Evolutionary conservation across 768 basidiomycete genomes (phyloP).

Genomic region (Tulasnella sp.): DNA sequence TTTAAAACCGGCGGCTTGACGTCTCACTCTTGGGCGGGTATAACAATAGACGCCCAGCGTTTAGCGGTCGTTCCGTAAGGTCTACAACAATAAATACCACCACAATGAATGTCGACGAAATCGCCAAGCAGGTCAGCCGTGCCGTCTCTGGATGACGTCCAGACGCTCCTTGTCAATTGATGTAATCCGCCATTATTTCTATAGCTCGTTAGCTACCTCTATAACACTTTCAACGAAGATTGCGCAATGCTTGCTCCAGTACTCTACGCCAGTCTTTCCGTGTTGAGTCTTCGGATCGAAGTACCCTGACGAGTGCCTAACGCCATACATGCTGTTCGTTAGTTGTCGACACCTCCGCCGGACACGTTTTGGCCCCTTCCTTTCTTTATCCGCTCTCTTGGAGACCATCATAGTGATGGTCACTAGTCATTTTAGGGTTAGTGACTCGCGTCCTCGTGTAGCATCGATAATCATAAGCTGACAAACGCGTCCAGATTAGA

Average conservation of each 20-base stretch:
- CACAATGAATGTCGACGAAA: slow-evolving; percentile 31
- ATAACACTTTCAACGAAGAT: slow-evolving; percentile 57
- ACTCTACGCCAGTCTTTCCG: slow-evolving; percentile 61
- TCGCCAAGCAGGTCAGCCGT: slow-evolving; percentile 49
- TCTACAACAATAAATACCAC: no score
- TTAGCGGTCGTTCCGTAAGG: no score
- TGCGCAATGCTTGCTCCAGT: slow-evolving; percentile 40
- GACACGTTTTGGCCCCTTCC: slow-evolving; percentile 13
- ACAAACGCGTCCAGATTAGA: slow-evolving; percentile 32
- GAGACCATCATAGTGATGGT: slow-evolving; percentile 68
- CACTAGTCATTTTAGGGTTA: slow-evolving; percentile 70
- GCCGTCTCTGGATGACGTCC: no score
- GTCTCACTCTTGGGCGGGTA: no score
- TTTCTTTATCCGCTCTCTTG: slow-evolving; percentile 46
- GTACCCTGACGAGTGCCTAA: not conserved
- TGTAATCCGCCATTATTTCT: not conserved
- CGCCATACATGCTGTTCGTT: not conserved
- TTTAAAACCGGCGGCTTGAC: no score
- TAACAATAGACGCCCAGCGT: no score
- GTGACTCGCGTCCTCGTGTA: slow-evolving; percentile 25
- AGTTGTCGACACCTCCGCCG: slow-evolving; percentile 10
- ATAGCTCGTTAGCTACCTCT: slow-evolving; percentile 69
- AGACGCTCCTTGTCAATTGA: not conserved
- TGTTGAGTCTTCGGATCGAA: slow-evolving; percentile 26
- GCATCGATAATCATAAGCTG: not conserved